These are phyloP conservation scores for Naganishia onofrii DNA, from an alignment of 768 basidiomycete species.

Conservation along the genomic window DNA sequence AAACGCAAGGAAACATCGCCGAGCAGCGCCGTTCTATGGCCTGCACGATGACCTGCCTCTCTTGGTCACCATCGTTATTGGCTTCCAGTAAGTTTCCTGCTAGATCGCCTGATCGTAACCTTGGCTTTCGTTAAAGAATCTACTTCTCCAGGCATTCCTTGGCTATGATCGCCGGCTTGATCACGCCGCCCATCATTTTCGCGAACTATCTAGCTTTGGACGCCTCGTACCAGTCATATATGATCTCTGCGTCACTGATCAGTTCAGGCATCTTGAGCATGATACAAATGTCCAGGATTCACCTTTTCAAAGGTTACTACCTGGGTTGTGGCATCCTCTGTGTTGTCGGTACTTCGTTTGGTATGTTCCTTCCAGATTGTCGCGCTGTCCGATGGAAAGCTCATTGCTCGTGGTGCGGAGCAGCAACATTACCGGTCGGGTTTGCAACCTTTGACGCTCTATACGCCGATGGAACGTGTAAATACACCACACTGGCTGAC, in stretches of 20 bases:
- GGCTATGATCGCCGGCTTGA: conserved; percentile 77
- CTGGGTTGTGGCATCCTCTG: conserved; percentile 77
- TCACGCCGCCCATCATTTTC: conserved; percentile 80
- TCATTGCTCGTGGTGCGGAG: conserved; percentile 39
- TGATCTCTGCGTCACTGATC: conserved; percentile 78
- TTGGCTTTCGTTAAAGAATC: background rate
- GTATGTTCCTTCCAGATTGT: background rate
- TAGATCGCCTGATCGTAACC: conserved; percentile 54
- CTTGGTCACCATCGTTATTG: conserved; percentile 68
- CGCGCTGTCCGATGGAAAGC: background rate
- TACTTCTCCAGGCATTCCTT: conserved; percentile 59
- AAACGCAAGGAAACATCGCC: conserved; percentile 44
- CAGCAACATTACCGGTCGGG: conserved; percentile 69
- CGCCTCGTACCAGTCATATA: conserved; percentile 63
- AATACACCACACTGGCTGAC: conserved; percentile 60
- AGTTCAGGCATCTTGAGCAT: conserved; percentile 57
- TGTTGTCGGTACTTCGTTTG: conserved; percentile 61
- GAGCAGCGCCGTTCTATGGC: conserved; percentile 70
- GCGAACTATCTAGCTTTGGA: conserved; percentile 65
- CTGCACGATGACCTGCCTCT: conserved; percentile 71
- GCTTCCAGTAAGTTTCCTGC: conserved; percentile 50
- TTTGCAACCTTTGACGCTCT: conserved; percentile 65
- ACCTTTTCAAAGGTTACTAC: conserved; percentile 62
- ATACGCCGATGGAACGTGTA: conserved; percentile 76
- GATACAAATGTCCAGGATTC: conserved; percentile 72